Evolutionary conservation across 768 basidiomycete genomes (phyloP).

Genomic region (Rhodotorula paludigena): DNA sequence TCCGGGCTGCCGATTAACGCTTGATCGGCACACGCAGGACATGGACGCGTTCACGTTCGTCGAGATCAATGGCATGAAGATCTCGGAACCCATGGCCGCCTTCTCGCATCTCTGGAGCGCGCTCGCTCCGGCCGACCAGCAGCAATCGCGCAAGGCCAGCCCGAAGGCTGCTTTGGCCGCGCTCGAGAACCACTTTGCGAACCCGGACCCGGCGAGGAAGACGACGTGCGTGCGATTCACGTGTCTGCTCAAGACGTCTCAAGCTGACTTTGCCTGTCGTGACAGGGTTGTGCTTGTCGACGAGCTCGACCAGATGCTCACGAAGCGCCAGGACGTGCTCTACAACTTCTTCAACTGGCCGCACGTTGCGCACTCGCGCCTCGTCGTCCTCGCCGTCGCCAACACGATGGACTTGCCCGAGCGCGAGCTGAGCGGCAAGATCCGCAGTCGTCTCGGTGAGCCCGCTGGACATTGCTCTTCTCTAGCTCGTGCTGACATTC

Average conservation of each 20-base stretch:
- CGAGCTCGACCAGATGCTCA: slow-evolving; percentile 93
- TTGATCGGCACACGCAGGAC: slow-evolving; percentile 58
- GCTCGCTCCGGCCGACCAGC: slow-evolving; percentile 59
- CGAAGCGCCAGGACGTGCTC: slow-evolving; percentile 92
- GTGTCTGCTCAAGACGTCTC: not conserved
- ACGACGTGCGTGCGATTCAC: slow-evolving; percentile 62
- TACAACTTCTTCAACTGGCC: slow-evolving; percentile 99
- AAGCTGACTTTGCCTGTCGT: slow-evolving; percentile 49
- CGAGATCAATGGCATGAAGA: slow-evolving; percentile 91
- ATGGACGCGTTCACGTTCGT: slow-evolving; percentile 90
- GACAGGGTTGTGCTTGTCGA: slow-evolving; percentile 85
- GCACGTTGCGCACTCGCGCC: slow-evolving; percentile 74
- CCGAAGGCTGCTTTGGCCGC: slow-evolving; percentile 76
- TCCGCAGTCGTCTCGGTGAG: slow-evolving; percentile 82
- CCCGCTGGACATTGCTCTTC: slow-evolving; percentile 11
- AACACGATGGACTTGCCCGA: slow-evolving; percentile 98
- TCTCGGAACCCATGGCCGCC: slow-evolving; percentile 87
- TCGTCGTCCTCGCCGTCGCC: slow-evolving; percentile 93
- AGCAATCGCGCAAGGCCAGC: slow-evolving; percentile 51
- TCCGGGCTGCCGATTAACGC: not conserved
- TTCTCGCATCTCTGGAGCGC: slow-evolving; percentile 90
- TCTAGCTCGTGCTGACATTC: not conserved
- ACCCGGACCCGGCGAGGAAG: slow-evolving; percentile 68
- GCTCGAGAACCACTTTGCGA: slow-evolving; percentile 71
- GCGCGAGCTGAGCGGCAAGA: slow-evolving; percentile 83